Evolutionary conservation across 768 basidiomycete genomes (phyloP), one percentile per base, ranked within the genome.

Genomic region (Lactarius sanguifluus): DNA sequence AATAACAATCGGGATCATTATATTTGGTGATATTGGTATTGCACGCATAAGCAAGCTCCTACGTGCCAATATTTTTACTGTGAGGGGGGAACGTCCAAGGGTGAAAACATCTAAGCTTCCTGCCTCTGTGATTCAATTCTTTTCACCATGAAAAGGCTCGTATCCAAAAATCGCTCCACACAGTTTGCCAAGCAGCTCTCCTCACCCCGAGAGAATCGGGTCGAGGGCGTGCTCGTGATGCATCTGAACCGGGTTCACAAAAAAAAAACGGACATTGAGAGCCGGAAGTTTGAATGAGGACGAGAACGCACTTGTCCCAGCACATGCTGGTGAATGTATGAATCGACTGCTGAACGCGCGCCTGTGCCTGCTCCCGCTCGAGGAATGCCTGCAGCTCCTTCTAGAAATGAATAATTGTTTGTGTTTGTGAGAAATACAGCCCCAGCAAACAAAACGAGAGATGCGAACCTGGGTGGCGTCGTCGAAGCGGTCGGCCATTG

Each of bases 121-220:
- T 68, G 66, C 55, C 65, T 69, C 61, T 79, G 77, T 52, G 74
- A 70, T 65, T 82, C 77, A 40, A 89, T 78, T 72, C 85, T 82
- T 69, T 86, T 85, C 64, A 97, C 88, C 81, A 98, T 83, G 78
- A 85, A 91, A 50, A 94, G 76, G 73, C 87, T 90, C 43, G 88
- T 85, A 79, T 98, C 96, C 71, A 98, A 79, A 80, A 97, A 98
- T 65, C 95, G 82, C 64, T 92, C 92, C 59, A 96, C 94, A 74
- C 96, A 97, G 77, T 96, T 95, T 61, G 83, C 79, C 58, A 98
- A 82, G 75, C 96, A 98, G 63, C 80, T 81, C 72, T 90, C 86
- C 78, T 98, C 96, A 47, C 84, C 79, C 58, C 88, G 81, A 25
- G 91, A 89, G 76, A 96, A 94, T 34, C 86, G 80, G 15, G 85